phyloP scores from a whole-genome alignment of 805 yeast species.

The Kluyveromyces wickerhamii region DNA sequence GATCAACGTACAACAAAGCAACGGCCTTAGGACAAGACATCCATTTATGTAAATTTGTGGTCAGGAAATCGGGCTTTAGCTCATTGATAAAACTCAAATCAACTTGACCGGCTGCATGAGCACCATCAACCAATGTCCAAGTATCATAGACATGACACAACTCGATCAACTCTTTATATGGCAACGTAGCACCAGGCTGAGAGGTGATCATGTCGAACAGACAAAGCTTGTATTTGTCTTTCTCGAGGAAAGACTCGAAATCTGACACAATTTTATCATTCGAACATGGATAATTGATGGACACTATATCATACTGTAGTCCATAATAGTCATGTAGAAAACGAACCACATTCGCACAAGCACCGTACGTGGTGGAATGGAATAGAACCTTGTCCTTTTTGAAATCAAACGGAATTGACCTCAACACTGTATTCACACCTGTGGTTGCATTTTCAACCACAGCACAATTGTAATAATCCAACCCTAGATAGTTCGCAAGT shows the following conservation, averaged over 20 bases:
- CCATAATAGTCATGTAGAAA: conserved; percentile 32
- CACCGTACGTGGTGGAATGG: conserved; percentile 44
- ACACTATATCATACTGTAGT: conserved; percentile 32
- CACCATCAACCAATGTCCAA: conserved; percentile 60
- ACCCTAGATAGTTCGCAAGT: conserved; percentile 38
- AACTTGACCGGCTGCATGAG: conserved; percentile 56
- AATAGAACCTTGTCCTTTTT: conserved; percentile 41
- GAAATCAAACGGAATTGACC: conserved; percentile 42
- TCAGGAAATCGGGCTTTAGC: conserved; percentile 51
- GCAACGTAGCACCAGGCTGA: conserved; percentile 54
- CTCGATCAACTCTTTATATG: conserved; percentile 41
- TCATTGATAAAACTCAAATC: conserved; percentile 34
- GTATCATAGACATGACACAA: conserved; percentile 41
- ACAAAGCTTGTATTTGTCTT: conserved; percentile 33
- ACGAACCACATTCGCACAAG: conserved; percentile 45
- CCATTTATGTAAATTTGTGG: conserved; percentile 68
- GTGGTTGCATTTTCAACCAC: conserved; percentile 53
- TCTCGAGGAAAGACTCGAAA: conserved; percentile 25
- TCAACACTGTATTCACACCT: conserved; percentile 48
- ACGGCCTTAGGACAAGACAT: conserved; percentile 47
- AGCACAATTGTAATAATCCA: conserved; percentile 42
- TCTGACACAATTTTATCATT: conserved; percentile 34
- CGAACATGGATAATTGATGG: conserved; percentile 37
- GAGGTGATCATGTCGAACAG: conserved; percentile 54
- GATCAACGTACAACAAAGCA: conserved; percentile 51